Evolutionary conservation across 2,329 filamentous ascomycete species (phyloP).

Genomic region (Epichloe uncinata): DNA sequence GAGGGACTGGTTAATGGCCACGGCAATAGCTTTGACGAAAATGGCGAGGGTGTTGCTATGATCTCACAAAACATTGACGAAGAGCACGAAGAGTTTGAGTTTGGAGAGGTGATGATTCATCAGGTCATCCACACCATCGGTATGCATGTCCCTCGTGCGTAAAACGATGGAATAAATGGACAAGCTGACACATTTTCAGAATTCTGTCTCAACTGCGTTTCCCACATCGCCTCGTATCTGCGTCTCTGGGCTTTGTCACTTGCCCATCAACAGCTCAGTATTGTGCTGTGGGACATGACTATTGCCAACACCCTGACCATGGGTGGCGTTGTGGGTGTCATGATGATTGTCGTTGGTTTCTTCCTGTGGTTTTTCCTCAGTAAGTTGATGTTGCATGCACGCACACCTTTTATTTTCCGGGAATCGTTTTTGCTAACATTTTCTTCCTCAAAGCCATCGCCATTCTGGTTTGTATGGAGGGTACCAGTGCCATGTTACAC

Average conservation of each 20-base stretch:
- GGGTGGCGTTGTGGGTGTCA: slow-evolving; percentile 54
- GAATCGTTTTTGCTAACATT: slow-evolving; percentile 12
- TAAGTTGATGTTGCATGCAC: slow-evolving; percentile 16
- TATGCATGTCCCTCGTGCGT: slow-evolving; percentile 30
- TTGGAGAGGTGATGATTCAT: slow-evolving; percentile 95
- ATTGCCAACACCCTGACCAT: slow-evolving; percentile 61
- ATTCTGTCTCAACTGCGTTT: slow-evolving; percentile 98
- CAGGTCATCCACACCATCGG: slow-evolving; percentile 98
- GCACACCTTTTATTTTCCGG: fast-evolving
- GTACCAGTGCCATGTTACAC: slow-evolving; percentile 91
- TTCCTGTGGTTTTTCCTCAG: slow-evolving; percentile 81
- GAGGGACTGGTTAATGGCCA: slow-evolving; percentile 38
- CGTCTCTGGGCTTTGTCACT: slow-evolving; percentile 96
- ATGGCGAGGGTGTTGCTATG: slow-evolving; percentile 74
- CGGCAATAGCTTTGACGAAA: slow-evolving; percentile 47
- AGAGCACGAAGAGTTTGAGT: slow-evolving; percentile 94
- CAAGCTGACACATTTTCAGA: slow-evolving; percentile 39
- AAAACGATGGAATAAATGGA: background rate
- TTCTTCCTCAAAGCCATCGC: slow-evolving; percentile 23
- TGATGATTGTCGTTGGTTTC: slow-evolving; percentile 74
- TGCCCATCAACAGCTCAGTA: slow-evolving; percentile 92
- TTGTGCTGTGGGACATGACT: slow-evolving; percentile 96
- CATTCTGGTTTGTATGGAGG: slow-evolving; percentile 87
- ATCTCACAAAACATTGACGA: slow-evolving; percentile 76
- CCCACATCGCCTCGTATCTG: slow-evolving; percentile 95